Evolutionary conservation across 2,329 filamentous ascomycete species (phyloP).

Genomic region (Delphinella strobiligena): DNA sequence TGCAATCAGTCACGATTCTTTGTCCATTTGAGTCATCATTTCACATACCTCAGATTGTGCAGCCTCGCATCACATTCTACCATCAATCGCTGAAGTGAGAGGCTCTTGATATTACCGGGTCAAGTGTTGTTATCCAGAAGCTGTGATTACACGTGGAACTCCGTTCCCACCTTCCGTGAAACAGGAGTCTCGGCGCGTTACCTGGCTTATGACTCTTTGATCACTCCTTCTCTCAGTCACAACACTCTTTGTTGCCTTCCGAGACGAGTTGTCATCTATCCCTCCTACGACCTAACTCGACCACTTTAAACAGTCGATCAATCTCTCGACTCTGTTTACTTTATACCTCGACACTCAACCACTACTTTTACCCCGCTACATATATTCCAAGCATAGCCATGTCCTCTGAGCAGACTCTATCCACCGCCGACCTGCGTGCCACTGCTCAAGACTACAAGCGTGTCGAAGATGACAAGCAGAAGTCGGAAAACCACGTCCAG

Average conservation of each 20-base stretch:
- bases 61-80: too few relatives aligned
- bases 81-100: too few relatives aligned
- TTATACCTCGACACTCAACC: neutral
- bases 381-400: constrained; percentile 17
- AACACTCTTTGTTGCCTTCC: constrained; percentile 7
- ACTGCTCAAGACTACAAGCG: constrained; percentile 40
- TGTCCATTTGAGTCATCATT: too few relatives aligned
- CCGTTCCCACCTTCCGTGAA: constrained; percentile 5
- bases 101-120: too few relatives aligned
- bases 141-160: too few relatives aligned
- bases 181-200: constrained; percentile 1
- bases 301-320: too few relatives aligned
- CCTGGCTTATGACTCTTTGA: constrained; percentile 2
- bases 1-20: too few relatives aligned
- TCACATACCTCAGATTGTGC: too few relatives aligned
- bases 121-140: too few relatives aligned
- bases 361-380: neutral
- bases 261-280: neutral
- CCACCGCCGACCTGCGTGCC: constrained; percentile 42
- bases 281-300: neutral
- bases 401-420: constrained; percentile 34
- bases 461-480: constrained; percentile 36
- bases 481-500: constrained; percentile 26
- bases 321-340: neutral
- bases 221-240: constrained; percentile 5